These are phyloP conservation scores for Brassica napus DNA, from an alignment of 345 rosid species.

Conservation along the genomic window DNA sequence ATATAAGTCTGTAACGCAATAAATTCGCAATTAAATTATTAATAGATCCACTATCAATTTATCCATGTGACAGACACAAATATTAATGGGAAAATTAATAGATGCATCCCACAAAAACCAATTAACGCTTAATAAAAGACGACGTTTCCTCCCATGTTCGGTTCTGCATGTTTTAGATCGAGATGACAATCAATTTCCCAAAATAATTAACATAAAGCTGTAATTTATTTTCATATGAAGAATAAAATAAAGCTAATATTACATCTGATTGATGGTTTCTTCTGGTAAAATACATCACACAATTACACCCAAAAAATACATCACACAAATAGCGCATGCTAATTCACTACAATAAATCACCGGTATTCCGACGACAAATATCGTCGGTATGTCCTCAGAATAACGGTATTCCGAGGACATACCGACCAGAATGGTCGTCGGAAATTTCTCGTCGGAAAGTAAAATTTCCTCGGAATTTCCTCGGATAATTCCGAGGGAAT, in stretches of 20 bases:
- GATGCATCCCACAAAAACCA: slow-evolving; percentile 29
- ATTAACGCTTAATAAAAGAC: slow-evolving; percentile 8
- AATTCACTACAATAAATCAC: not conserved
- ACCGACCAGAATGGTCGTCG: no score
- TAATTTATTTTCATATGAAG: not conserved
- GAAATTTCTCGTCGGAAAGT: no score
- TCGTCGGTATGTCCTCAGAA: no score
- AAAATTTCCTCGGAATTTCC: no score
- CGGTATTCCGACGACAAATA: no score
- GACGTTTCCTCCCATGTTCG: slow-evolving; percentile 17
- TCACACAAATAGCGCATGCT: not conserved
- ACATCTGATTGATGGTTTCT: slow-evolving; percentile 1
- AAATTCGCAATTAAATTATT: slow-evolving; percentile 13
- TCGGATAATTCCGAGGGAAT: no score
- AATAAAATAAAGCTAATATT: not conserved
- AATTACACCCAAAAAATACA: not conserved
- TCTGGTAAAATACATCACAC: not conserved
- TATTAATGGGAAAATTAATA: slow-evolving; percentile 20
- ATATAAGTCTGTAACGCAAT: slow-evolving; percentile 14
- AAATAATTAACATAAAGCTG: not conserved
- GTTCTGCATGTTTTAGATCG: slow-evolving; percentile 4
- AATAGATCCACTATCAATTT: slow-evolving; percentile 32
- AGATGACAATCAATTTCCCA: not conserved
- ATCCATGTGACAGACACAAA: slow-evolving; percentile 36
- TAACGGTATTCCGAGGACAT: no score